phyloP scores from a whole-genome alignment of 352 stramenopile genomes.

The Pythium inflatum region DNA sequence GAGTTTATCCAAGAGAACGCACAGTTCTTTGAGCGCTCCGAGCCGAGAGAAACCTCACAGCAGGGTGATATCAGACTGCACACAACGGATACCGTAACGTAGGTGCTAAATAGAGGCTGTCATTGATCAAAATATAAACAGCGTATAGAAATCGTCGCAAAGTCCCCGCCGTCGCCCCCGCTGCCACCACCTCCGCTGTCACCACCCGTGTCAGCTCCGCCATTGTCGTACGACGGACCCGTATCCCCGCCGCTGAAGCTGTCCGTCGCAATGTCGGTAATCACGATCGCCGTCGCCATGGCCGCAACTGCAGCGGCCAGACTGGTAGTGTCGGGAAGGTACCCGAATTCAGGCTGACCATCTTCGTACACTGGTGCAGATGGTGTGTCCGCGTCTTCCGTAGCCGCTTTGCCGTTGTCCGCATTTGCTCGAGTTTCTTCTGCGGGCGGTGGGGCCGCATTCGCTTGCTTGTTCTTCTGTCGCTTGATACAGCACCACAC shows the following conservation, averaged over 20 bases:
- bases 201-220: background rate
- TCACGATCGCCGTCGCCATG: constrained; percentile 16
- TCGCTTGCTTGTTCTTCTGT: too few relatives aligned
- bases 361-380: constrained; percentile 27
- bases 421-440: too few relatives aligned
- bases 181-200: constrained; percentile 4
- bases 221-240: background rate
- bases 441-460: too few relatives aligned
- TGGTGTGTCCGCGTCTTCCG: too few relatives aligned
- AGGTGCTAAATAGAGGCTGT: too few relatives aligned
- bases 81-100: background rate
- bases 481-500: too few relatives aligned
- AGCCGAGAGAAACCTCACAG: too few relatives aligned
- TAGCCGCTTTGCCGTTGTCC: too few relatives aligned
- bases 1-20: background rate
- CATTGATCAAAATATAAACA: background rate
- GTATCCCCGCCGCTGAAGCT: constrained; percentile 6
- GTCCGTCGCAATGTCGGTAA: constrained; percentile 16
- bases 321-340: constrained; percentile 10
- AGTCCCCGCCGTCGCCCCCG: constrained; percentile 24
- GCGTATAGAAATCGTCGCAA: background rate
- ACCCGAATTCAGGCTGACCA: constrained; percentile 7
- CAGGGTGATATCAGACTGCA: background rate
- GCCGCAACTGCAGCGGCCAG: constrained; percentile 9
- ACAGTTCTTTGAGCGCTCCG: background rate